Percentiles rank a stretch among this genome's conserved stretches.
Evolutionary conservation across 2,329 filamentous ascomycete species (phyloP).

Genomic region (Cyclaneusma minus): DNA sequence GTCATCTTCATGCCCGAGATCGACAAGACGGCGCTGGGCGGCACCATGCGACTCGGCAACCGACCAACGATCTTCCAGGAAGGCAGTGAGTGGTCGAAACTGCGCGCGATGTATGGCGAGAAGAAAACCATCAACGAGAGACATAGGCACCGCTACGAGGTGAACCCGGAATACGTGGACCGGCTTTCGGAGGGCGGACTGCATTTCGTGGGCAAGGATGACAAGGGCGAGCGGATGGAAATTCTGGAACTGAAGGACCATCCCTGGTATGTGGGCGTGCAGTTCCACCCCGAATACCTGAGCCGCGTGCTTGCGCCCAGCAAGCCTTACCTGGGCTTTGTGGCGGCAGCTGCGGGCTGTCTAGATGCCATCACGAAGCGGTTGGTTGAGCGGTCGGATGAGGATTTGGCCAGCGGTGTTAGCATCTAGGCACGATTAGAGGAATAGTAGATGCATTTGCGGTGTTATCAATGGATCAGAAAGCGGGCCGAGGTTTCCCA

Average conservation of each 20-base stretch:
- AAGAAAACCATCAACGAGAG: slow-evolving; percentile 47
- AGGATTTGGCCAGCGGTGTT: no score
- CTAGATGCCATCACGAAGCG: slow-evolving; percentile 14
- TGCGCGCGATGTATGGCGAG: slow-evolving; percentile 59
- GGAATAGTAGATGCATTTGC: no score
- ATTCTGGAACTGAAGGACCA: slow-evolving; percentile 71
- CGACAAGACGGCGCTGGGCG: slow-evolving; percentile 60
- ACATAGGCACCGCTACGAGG: slow-evolving; percentile 81
- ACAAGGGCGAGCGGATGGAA: slow-evolving; percentile 66
- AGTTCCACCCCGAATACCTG: slow-evolving; percentile 81
- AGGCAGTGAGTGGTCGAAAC: slow-evolving; percentile 61
- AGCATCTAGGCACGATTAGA: no score
- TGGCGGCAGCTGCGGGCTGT: slow-evolving; percentile 46
- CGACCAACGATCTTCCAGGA: slow-evolving; percentile 62
- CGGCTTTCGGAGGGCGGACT: slow-evolving; percentile 53
- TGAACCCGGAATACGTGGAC: slow-evolving; percentile 67
- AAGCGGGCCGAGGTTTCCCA: no score
- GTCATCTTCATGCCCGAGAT: slow-evolving; percentile 92
- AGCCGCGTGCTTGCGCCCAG: slow-evolving; percentile 59
- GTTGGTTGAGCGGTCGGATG: no score
- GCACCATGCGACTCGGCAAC: slow-evolving; percentile 73
- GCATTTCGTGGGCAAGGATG: slow-evolving; percentile 65
- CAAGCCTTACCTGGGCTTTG: slow-evolving; percentile 68
- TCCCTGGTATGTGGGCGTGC: slow-evolving; percentile 72
- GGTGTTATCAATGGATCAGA: no score